Evolutionary conservation across 805 yeast genomes (phyloP).

Genomic region (Cyberlindnera euphorbiiphila): DNA sequence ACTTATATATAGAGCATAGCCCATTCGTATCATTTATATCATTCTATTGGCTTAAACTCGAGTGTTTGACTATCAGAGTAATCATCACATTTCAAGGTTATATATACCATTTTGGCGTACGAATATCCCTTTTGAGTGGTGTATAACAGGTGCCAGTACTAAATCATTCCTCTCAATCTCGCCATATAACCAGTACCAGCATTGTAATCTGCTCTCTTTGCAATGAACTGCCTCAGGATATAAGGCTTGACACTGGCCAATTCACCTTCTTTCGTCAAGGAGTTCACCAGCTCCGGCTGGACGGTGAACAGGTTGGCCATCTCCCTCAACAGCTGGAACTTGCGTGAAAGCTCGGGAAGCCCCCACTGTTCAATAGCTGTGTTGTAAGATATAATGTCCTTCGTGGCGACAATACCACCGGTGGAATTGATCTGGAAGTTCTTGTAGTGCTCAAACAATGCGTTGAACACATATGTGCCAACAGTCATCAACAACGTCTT

Average conservation of each 20-base stretch:
- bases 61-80: too few species aligned
- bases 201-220: conserved; percentile 67
- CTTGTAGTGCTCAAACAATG: conserved; percentile 67
- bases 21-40: too few species aligned
- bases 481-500: conserved; percentile 47
- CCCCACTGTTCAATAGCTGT: conserved; percentile 64
- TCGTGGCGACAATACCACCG: conserved; percentile 80
- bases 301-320: conserved; percentile 82
- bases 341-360: conserved; percentile 54
- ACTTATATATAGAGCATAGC: too few species aligned
- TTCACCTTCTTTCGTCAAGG: conserved; percentile 79
- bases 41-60: too few species aligned
- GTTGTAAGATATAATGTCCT: conserved; percentile 78
- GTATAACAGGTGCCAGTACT: neutral
- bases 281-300: conserved; percentile 72
- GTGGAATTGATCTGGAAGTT: conserved; percentile 71
- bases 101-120: too few species aligned
- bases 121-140: too few species aligned
- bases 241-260: conserved; percentile 60
- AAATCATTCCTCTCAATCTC: conserved; percentile 24
- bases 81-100: too few species aligned
- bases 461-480: conserved; percentile 54
- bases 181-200: conserved; percentile 34
- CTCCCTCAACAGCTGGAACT: conserved; percentile 70
- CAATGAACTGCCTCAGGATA: conserved; percentile 59